phyloP scores from a whole-genome alignment of 2,329 filamentous ascomycete genomes.

The Talaromyces sp. region DNA sequence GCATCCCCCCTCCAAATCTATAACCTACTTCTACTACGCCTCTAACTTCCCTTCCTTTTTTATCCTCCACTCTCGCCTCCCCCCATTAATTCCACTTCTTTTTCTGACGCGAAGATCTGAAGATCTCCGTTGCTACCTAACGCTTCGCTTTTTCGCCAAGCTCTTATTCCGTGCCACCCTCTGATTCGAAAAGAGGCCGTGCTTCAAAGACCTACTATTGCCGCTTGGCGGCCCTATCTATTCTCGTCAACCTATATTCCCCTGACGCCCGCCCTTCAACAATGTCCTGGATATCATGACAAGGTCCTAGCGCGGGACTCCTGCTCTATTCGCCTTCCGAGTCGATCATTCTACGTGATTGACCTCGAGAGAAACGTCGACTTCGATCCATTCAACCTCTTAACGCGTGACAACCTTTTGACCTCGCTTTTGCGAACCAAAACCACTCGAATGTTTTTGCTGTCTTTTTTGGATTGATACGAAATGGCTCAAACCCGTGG shows the following conservation, averaged over 20 bases:
- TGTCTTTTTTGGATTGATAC: background rate
- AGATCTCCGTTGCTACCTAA: no score
- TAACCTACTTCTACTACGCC: background rate
- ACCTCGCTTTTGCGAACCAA: background rate
- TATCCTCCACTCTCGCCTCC: constrained; percentile 2
- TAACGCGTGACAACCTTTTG: constrained; percentile 11
- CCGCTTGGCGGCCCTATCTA: background rate
- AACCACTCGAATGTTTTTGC: constrained; percentile 1
- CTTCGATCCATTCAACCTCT: constrained; percentile 6
- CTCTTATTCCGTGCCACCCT: no score
- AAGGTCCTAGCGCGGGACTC: constrained; percentile 42
- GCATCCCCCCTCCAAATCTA: constrained; percentile 6
- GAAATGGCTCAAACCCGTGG: constrained; percentile 38
- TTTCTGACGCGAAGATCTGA: constrained; percentile 3
- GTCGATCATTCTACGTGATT: constrained; percentile 26
- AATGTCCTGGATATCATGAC: constrained; percentile 48
- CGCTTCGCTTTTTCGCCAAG: background rate
- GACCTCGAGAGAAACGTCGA: constrained; percentile 27
- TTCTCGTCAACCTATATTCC: constrained; percentile 13
- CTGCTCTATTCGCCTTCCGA: constrained; percentile 27
- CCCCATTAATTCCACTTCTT: constrained; percentile 6
- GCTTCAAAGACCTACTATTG: background rate
- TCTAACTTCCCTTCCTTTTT: constrained; percentile 1
- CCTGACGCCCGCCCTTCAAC: constrained; percentile 29
- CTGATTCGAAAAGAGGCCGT: no score